Percentiles rank a stretch among this genome's conserved stretches.
phyloP scores from a whole-genome alignment of 2,329 filamentous ascomycete species.

The Escovopsis sp. region DNA sequence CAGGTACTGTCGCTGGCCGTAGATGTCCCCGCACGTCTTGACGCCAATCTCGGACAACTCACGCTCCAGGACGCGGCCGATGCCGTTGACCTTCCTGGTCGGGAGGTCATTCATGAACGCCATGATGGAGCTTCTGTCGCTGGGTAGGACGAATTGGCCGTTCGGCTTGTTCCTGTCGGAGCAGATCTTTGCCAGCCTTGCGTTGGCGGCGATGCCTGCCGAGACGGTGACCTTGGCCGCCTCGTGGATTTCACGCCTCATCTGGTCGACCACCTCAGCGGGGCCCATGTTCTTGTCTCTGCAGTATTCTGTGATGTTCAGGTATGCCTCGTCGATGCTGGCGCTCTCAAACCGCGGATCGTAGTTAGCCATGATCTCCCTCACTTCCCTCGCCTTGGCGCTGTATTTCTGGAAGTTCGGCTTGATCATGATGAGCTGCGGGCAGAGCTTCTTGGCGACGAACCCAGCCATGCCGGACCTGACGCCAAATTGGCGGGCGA shows the following conservation, averaged over 20 bases:
- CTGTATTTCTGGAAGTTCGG: constrained; percentile 85
- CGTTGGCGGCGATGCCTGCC: constrained; percentile 86
- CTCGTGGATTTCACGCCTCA: constrained; percentile 62
- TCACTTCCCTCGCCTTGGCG: constrained; percentile 77
- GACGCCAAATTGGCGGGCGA: constrained; percentile 78
- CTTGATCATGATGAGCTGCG: constrained; percentile 65
- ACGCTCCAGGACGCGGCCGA: constrained; percentile 87
- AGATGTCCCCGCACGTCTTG: constrained; percentile 80
- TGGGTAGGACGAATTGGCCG: constrained; percentile 67
- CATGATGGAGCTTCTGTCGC: constrained; percentile 61
- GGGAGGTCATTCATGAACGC: constrained; percentile 72
- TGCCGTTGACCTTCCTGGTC: constrained; percentile 82
- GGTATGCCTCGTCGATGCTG: constrained; percentile 89
- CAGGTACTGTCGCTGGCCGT: constrained; percentile 57
- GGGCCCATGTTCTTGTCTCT: constrained; percentile 50
- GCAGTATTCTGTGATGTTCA: constrained; percentile 89
- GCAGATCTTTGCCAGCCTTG: constrained; percentile 86
- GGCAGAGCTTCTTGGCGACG: constrained; percentile 87
- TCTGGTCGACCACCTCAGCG: constrained; percentile 58
- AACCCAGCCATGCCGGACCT: constrained; percentile 93
- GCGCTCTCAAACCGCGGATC: constrained; percentile 85
- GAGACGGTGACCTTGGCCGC: constrained; percentile 77
- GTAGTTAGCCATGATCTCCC: constrained; percentile 70
- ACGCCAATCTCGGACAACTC: constrained; percentile 80
- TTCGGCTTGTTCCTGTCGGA: constrained; percentile 96